Conservation (phyloP, 176 grass and related monocot genomes). For the Calamus simplicifolius region DNA sequence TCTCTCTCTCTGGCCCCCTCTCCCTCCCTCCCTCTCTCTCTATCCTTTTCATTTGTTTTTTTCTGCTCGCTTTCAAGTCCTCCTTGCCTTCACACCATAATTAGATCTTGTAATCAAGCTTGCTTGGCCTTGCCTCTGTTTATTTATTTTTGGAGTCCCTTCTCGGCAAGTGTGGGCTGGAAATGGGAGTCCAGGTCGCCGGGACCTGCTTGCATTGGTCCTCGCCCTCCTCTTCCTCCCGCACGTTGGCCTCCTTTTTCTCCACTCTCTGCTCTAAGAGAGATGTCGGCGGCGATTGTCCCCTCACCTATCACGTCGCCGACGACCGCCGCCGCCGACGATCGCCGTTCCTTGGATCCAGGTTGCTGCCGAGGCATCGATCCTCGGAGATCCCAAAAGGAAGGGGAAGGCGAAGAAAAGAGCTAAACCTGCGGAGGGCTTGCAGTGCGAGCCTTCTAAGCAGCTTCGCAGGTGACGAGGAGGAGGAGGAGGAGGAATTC, state of each 20-base stretch:
- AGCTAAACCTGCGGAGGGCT: not conserved
- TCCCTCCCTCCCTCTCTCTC: no score
- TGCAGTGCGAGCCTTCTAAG: not conserved
- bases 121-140: no score
- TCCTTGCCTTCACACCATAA: no score
- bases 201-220: not conserved
- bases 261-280: not conserved
- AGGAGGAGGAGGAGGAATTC: not conserved
- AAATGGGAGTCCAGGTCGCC: conserved; percentile 5
- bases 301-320: not conserved
- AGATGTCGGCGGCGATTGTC: not conserved
- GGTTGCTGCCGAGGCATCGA: not conserved
- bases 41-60: no score
- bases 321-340: no score
- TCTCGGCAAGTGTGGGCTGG: not conserved
- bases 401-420: not conserved
- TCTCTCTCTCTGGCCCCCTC: no score
- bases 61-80: no score
- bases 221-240: not conserved
- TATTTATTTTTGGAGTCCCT: no score
- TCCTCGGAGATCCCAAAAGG: not conserved
- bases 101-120: no score
- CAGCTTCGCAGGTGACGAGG: not conserved
- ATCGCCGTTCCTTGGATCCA: not conserved
- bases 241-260: not conserved